phyloP scores from a whole-genome alignment of 2,329 filamentous ascomycete genomes.

The Colletotrichum orchidophilum region DNA sequence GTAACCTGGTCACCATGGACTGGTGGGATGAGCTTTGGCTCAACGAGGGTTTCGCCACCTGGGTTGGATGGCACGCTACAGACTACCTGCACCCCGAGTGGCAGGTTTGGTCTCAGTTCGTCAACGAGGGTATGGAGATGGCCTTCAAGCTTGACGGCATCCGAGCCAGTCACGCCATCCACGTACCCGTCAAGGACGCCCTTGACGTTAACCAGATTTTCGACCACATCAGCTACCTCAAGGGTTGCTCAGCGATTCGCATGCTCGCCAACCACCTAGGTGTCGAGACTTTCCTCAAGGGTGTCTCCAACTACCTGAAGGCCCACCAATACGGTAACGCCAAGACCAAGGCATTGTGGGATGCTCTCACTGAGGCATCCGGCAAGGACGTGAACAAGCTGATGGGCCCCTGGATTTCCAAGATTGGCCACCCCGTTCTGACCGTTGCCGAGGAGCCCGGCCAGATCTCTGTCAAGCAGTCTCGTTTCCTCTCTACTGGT shows the following conservation, averaged over 20 bases:
- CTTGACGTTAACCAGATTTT: conserved; percentile 97
- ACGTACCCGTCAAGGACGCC: conserved; percentile 92
- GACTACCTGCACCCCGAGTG: conserved; percentile 95
- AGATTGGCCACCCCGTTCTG: conserved; percentile 93
- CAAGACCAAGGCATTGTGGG: conserved; percentile 91
- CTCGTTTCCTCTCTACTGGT: conserved; percentile 89
- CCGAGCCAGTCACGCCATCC: conserved; percentile 92
- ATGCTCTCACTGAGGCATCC: conserved; percentile 85
- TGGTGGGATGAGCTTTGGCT: conserved; percentile 97
- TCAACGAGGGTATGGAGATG: conserved; percentile 92
- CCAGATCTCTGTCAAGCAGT: conserved; percentile 84
- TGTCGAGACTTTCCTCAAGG: conserved; percentile 86
- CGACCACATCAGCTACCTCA: conserved; percentile 94
- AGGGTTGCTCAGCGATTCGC: conserved; percentile 94
- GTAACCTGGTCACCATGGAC: conserved; percentile 95
- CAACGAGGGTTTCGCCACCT: conserved; percentile 97
- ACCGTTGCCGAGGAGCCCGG: conserved; percentile 86
- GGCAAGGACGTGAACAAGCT: conserved; percentile 85
- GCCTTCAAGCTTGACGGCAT: conserved; percentile 91
- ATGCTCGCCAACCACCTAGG: conserved; percentile 95
- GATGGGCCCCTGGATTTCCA: conserved; percentile 95
- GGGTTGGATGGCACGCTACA: conserved; percentile 95
- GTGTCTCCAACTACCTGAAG: conserved; percentile 90
- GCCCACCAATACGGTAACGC: conserved; percentile 90
- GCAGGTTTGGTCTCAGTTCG: conserved; percentile 98